A percentile compares a stretch with the other conserved stretches of the same genome.
These are phyloP conservation scores for Allium fistulosum DNA, from an alignment of 106 monocot species.

Conservation along the genomic window DNA sequence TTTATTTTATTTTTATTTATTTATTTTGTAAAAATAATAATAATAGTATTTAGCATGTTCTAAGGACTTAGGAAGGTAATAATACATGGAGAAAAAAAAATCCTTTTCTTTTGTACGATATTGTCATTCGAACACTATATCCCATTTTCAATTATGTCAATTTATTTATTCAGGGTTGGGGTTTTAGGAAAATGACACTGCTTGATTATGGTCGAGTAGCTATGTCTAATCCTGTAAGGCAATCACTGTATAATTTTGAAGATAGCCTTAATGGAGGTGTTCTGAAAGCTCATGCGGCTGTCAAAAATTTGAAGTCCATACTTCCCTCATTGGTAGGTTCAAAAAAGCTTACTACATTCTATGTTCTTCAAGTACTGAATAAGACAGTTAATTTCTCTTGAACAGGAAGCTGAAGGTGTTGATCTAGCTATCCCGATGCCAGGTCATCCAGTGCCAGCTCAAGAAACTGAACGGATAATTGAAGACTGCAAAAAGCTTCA, in stretches of 20 bases:
- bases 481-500: constrained; percentile 68
- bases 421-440: constrained; percentile 88
- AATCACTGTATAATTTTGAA: constrained; percentile 80
- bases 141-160: not conserved
- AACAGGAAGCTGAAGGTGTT: constrained; percentile 77
- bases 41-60: too few species aligned
- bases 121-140: too few species aligned
- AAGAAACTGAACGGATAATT: constrained; percentile 49
- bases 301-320: constrained; percentile 52
- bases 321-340: constrained; percentile 75
- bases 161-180: constrained; percentile 75
- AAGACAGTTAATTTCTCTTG: not conserved
- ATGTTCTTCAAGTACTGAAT: not conserved
- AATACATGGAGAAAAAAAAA: too few species aligned
- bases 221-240: constrained; percentile 90
- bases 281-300: constrained; percentile 73
- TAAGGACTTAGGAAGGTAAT: too few species aligned
- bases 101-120: too few species aligned
- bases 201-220: constrained; percentile 75
- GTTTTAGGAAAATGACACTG: constrained; percentile 88
- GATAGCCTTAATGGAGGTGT: constrained; percentile 85
- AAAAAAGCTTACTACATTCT: not conserved
- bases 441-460: constrained; percentile 69
- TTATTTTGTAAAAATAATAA: too few species aligned
- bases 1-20: too few species aligned